A percentile compares a stretch with the other conserved stretches of the same genome.
Evolutionary conservation across 805 yeast genomes (phyloP).

Genomic region (Wickerhamomyces bisporus): DNA sequence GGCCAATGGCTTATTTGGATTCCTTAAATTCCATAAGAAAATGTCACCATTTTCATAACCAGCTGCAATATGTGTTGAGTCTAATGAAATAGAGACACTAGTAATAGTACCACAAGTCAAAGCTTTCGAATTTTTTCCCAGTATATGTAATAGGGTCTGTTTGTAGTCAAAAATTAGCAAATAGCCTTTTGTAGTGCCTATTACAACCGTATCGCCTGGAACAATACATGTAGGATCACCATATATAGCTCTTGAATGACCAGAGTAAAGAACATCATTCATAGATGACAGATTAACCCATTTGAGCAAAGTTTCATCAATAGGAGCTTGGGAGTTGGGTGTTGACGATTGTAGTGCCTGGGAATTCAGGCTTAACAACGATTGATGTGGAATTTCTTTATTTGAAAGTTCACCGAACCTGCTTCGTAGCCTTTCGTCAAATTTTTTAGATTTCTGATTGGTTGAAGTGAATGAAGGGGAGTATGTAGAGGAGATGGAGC

Average conservation of each 20-base stretch:
- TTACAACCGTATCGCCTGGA: slow-evolving; percentile 42
- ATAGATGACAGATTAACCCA: slow-evolving; percentile 39
- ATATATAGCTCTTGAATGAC: slow-evolving; percentile 28
- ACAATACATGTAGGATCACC: slow-evolving; percentile 49
- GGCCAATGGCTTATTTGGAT: slow-evolving; percentile 25
- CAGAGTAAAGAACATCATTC: slow-evolving; percentile 31
- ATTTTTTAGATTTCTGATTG: slow-evolving; percentile 6
- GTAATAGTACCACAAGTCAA: slow-evolving; percentile 45
- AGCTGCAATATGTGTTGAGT: slow-evolving; percentile 63
- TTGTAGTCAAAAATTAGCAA: slow-evolving; percentile 63
- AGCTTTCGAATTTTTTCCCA: slow-evolving; percentile 29
- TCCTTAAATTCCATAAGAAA: slow-evolving; percentile 58
- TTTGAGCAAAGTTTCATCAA: slow-evolving; percentile 13
- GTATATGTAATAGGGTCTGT: slow-evolving; percentile 47
- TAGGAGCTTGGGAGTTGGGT: too few relatives aligned
- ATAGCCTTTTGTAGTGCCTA: slow-evolving; percentile 70
- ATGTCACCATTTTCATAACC: slow-evolving; percentile 66
- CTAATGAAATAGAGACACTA: slow-evolving; percentile 54
- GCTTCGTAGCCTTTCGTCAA: slow-evolving; percentile 19
- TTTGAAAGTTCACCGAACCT: slow-evolving; percentile 10
- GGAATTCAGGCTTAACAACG: neutral
- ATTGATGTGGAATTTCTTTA: neutral
- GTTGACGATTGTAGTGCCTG: neutral
- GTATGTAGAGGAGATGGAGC: slow-evolving; percentile 11
- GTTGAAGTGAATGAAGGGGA: slow-evolving; percentile 13